phyloP scores from a whole-genome alignment of 2,329 filamentous ascomycete species.

The Fusarium sp. region DNA sequence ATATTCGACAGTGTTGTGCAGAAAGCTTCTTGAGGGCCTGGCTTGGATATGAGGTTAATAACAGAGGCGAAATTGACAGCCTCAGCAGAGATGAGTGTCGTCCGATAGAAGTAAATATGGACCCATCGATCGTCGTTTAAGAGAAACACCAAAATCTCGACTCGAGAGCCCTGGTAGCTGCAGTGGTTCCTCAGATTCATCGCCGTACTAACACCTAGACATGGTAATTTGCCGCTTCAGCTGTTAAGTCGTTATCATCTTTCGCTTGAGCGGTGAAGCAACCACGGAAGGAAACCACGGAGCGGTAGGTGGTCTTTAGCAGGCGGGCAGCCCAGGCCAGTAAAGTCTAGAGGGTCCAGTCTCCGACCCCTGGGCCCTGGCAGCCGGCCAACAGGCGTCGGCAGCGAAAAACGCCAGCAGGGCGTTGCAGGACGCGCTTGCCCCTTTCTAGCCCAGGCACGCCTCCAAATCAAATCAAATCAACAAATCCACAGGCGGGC shows the following conservation, averaged over 20 bases:
- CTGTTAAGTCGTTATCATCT: slow-evolving; percentile 24
- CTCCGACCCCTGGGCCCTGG: slow-evolving; percentile 33
- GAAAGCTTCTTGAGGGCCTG: slow-evolving; percentile 7
- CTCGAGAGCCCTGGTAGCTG: slow-evolving; percentile 3
- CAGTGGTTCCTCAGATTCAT: slow-evolving; percentile 3
- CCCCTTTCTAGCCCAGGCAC: slow-evolving; percentile 51
- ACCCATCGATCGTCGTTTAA: slow-evolving; percentile 45
- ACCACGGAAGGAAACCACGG: slow-evolving; percentile 22
- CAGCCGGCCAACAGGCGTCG: slow-evolving; percentile 42
- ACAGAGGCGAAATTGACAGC: slow-evolving; percentile 32
- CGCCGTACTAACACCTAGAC: slow-evolving; percentile 8
- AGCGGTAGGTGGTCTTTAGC: slow-evolving; percentile 24
- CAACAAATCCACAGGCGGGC: slow-evolving; percentile 54
- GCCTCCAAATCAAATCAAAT: slow-evolving; percentile 52
- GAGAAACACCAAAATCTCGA: slow-evolving; percentile 28
- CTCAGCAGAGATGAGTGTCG: slow-evolving; percentile 40
- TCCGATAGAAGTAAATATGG: slow-evolving; percentile 46
- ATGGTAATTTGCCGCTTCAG: slow-evolving; percentile 21
- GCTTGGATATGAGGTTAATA: slow-evolving; percentile 9
- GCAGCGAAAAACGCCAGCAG: slow-evolving; percentile 43
- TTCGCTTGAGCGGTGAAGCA: slow-evolving; percentile 42
- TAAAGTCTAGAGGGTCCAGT: slow-evolving; percentile 18
- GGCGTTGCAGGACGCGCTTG: slow-evolving; percentile 54
- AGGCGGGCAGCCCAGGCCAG: slow-evolving; percentile 10
- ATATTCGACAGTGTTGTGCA: not conserved